These are phyloP conservation scores for Lipomyces mesembrius DNA, from an alignment of 805 yeast species.

Conservation along the genomic window DNA sequence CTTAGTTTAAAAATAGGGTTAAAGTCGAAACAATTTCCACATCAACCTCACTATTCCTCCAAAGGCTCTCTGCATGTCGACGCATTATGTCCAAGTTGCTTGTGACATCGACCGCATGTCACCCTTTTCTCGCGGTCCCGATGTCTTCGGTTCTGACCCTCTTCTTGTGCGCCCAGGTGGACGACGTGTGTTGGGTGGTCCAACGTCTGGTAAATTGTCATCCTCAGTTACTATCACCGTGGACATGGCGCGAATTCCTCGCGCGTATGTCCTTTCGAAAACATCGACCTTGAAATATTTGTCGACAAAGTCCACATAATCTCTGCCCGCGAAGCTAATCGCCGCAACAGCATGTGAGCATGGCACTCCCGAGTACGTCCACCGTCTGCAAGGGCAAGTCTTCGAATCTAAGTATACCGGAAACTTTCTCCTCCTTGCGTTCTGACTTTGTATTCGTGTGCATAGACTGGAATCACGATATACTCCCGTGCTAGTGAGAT, in stretches of 20 bases:
- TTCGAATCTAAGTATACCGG: not conserved
- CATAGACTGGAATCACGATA: not conserved
- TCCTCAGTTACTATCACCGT: too few relatives aligned
- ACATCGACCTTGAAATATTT: too few relatives aligned
- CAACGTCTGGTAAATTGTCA: too few relatives aligned
- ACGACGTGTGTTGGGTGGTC: constrained; percentile 3
- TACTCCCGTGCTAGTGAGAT: not conserved
- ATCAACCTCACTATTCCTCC: too few relatives aligned
- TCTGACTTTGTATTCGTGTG: constrained; percentile 3
- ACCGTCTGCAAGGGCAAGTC: not conserved
- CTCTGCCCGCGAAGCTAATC: too few relatives aligned
- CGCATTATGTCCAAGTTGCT: not conserved
- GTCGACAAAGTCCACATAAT: too few relatives aligned
- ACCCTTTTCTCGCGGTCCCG: too few relatives aligned
- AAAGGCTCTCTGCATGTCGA: not conserved
- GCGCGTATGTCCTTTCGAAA: too few relatives aligned
- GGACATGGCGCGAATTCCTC: too few relatives aligned
- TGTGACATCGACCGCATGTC: not conserved
- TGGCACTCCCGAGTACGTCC: not conserved
- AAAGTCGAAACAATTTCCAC: too few relatives aligned
- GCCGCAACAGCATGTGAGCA: not conserved
- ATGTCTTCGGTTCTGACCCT: not conserved
- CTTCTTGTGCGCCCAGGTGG: constrained; percentile 5
- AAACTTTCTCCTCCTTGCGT: constrained; percentile 4
- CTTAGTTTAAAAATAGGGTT: too few relatives aligned